A percentile compares a stretch with the other conserved stretches of the same genome.
Conservation (phyloP, 192 early-diverging fungal genomes). For the Chytriomyces sp. region DNA sequence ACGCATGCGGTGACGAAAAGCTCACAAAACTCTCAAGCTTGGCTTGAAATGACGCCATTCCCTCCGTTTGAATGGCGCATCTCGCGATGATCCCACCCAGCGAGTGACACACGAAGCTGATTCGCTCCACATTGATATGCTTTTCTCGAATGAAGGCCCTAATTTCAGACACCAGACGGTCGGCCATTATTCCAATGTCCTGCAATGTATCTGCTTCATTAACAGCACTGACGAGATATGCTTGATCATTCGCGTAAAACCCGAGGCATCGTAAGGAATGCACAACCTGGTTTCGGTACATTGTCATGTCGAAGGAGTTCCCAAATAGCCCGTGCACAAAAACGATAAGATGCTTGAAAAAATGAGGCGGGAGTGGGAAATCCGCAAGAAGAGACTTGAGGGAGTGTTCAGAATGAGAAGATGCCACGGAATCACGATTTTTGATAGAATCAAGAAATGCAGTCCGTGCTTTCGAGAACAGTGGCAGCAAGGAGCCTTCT, state of each 20-base stretch:
- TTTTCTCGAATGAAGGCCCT: constrained; percentile 12
- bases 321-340: constrained; percentile 39
- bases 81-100: constrained; percentile 38
- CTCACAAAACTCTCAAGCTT: constrained; percentile 30
- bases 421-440: not conserved
- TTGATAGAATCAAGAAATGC: not conserved
- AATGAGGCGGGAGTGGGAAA: not conserved
- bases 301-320: constrained; percentile 23
- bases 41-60: constrained; percentile 7
- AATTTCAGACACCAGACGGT: constrained; percentile 28
- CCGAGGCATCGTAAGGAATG: constrained; percentile 1
- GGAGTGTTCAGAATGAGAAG: constrained; percentile 1
- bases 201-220: constrained; percentile 32
- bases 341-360: constrained; percentile 31
- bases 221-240: constrained; percentile 11
- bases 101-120: constrained; percentile 36
- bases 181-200: constrained; percentile 25
- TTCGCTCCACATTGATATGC: not conserved
- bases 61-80: constrained; percentile 17
- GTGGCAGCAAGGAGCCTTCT: too few species aligned
- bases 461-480: not conserved
- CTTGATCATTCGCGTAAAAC: not conserved
- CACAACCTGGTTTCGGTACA: constrained; percentile 21
- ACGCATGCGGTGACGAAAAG: constrained; percentile 30
- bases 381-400: not conserved